Base-by-base conservation (phyloP, 139 green algal genomes). In the Monoraphidium neglectum region DNA sequence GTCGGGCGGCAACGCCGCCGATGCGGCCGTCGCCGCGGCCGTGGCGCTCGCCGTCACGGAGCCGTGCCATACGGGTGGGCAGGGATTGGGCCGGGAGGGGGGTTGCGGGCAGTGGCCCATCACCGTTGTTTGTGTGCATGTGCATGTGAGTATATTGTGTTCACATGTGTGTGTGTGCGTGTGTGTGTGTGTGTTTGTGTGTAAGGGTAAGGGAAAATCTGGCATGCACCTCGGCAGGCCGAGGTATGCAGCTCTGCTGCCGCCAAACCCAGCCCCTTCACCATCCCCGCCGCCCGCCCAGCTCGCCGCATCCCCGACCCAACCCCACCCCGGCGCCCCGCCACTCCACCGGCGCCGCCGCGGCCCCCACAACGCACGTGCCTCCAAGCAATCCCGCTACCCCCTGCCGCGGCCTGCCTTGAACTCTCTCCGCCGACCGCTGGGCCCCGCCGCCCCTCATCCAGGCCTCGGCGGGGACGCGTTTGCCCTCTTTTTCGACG, bases 1-100 rank as follows among this genome's bases (percentile, higher is more conserved):
- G 62, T 32, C 80, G 40, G 90, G 90, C 26, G 90, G 90, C 47
- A 93, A 87, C 59, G 90, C 90, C n/a, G 89, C 89, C n/a, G 90
- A 94, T 74, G 90, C 90, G 28, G 87, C 87, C 18, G 87, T 94
- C 26, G 89, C 90, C 43, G 82, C 93, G 47, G 90, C 89, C 15
- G 90, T 89, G 46, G 83, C 82, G 2, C 80, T 94, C 1, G 86
- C 87, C 37, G 88, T 94, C 49, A 90, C 83, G 24, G 89, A 94
- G 65, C 90, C 90, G 2, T 89, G 83, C 78, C 90, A 74, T 28
- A 94, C 90, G 75, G 89, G 87, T 82, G 18, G 18, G 35, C 1
- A 36, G 33, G 10, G 24, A 28, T 63, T 51, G 43, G 43, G 8
- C 8, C 8, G 8, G 43, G 43, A 8, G 43, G n/a, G 10, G 28